These are phyloP conservation scores for Ceratocystis papillata DNA, from an alignment of 2,329 filamentous ascomycete species.

Conservation along the genomic window DNA sequence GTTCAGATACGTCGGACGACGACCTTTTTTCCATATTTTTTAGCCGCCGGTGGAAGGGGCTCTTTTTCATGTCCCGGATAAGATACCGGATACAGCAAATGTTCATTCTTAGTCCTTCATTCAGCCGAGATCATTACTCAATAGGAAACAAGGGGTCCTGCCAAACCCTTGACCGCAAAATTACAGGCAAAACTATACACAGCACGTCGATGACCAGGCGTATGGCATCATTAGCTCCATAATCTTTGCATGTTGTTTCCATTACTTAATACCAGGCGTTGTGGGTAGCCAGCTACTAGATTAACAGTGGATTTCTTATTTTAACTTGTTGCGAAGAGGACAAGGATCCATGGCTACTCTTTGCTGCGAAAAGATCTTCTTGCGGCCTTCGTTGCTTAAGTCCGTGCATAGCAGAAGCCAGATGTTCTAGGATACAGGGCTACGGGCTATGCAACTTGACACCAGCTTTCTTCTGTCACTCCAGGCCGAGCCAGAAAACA, in stretches of 20 bases:
- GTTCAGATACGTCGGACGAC: neutral
- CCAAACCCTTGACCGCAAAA: neutral
- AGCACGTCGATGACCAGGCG: slow-evolving; percentile 8
- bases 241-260: neutral
- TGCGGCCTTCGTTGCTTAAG: neutral
- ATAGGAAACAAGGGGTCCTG: neutral
- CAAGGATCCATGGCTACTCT: slow-evolving; percentile 3
- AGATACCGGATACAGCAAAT: neutral
- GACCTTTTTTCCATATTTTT: neutral
- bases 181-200: neutral
- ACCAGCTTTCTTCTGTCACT: neutral
- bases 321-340: neutral
- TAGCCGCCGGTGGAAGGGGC: neutral
- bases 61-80: neutral
- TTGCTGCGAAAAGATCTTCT: neutral
- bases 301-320: slow-evolving; percentile 4
- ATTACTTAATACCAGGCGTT: slow-evolving; percentile 8
- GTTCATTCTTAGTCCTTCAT: neutral
- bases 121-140: neutral
- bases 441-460: neutral
- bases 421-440: slow-evolving; percentile 5
- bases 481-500: no score
- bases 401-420: slow-evolving; percentile 2
- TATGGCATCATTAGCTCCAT: slow-evolving; percentile 11
- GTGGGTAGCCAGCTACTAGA: neutral